Evolutionary conservation across 768 basidiomycete species (phyloP).

Genomic region (Hysterangium stoloniferum): DNA sequence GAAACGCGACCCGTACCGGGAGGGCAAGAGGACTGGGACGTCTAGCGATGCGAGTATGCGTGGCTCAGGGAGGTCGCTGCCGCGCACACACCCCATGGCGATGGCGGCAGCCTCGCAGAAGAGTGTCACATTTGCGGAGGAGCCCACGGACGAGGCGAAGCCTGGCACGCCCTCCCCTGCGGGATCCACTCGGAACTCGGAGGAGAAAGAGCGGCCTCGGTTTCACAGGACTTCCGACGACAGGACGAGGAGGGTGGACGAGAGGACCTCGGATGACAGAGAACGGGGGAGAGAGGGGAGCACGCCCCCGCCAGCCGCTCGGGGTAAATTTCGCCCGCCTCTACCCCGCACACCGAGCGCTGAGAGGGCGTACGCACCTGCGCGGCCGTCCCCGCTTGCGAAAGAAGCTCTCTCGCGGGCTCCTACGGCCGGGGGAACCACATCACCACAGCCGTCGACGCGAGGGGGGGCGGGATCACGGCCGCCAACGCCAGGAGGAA

Average conservation of each 20-base stretch:
- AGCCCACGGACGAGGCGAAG: neutral
- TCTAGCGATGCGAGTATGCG: too few species aligned
- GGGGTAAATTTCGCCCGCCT: neutral
- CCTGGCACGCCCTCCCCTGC: neutral
- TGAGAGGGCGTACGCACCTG: neutral
- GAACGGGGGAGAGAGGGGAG: neutral
- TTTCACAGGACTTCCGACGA: neutral
- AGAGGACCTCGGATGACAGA: neutral
- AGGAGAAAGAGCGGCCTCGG: too few species aligned
- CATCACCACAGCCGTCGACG: neutral
- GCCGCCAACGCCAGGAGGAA: neutral
- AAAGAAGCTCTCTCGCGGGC: neutral
- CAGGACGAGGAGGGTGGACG: neutral
- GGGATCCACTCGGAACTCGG: neutral
- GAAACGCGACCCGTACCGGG: too few species aligned
- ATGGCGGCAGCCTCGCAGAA: constrained; percentile 32
- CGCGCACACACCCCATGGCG: neutral
- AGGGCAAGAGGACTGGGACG: too few species aligned
- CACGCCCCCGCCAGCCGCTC: neutral
- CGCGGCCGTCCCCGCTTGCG: constrained; percentile 3
- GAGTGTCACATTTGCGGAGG: constrained; percentile 52
- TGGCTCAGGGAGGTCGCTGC: neutral
- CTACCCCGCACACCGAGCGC: neutral
- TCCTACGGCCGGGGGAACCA: too few species aligned
- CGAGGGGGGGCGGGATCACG: neutral